Conservation (phyloP, 192 early-diverging fungal genomes). For the Kappamyces sp. region DNA sequence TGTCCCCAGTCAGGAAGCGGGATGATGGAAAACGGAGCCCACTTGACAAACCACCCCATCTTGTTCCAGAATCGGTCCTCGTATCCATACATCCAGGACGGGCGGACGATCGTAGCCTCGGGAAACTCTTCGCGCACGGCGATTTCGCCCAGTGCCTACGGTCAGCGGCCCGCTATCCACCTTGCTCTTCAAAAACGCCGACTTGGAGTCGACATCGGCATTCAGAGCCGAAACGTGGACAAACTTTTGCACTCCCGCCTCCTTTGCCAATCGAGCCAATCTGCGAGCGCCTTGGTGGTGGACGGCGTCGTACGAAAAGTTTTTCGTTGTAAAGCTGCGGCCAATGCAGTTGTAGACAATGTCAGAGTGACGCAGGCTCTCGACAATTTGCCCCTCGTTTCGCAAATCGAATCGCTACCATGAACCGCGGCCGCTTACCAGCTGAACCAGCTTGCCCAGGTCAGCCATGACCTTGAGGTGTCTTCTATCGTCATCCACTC, state of each 20-base stretch:
- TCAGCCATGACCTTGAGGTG: constrained; percentile 92
- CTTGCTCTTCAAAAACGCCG: constrained; percentile 80
- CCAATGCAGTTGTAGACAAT: constrained; percentile 94
- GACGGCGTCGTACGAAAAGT: constrained; percentile 81
- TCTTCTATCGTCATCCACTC: constrained; percentile 73
- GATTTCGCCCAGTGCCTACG: constrained; percentile 80
- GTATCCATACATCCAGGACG: constrained; percentile 78
- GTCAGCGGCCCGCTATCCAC: constrained; percentile 29
- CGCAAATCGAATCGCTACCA: constrained; percentile 79
- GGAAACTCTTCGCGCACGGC: constrained; percentile 87
- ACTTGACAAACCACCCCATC: constrained; percentile 58
- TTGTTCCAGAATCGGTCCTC: constrained; percentile 93
- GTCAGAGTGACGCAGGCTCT: constrained; percentile 87
- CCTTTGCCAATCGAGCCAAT: constrained; percentile 72
- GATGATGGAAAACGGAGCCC: constrained; percentile 31
- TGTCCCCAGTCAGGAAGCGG: constrained; percentile 62
- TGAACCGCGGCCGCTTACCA: constrained; percentile 39
- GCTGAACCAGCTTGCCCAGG: constrained; percentile 84
- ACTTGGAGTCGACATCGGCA: constrained; percentile 67
- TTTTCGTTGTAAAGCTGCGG: constrained; percentile 86
- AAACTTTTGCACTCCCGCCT: constrained; percentile 76
- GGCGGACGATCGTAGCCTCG: constrained; percentile 89
- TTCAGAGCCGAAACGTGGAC: constrained; percentile 87
- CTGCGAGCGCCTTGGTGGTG: constrained; percentile 77
- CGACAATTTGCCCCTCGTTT: constrained; percentile 76